phyloP scores from a whole-genome alignment of 305 asterid genomes.

The Coffea humblotiana region DNA sequence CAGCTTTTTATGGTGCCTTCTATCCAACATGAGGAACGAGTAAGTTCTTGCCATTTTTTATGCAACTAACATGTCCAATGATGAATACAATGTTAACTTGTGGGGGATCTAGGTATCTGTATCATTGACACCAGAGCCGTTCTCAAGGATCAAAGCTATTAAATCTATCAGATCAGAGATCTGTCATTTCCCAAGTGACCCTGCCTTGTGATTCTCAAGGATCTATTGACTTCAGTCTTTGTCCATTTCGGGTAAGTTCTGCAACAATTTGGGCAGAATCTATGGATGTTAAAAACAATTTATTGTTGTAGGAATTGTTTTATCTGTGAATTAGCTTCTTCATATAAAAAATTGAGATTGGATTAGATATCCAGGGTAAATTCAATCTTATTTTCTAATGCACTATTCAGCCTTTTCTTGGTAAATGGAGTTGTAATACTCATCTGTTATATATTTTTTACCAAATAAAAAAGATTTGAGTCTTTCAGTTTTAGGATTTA shows the following conservation, averaged over 20 bases:
- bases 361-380: not conserved
- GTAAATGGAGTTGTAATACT: not conserved
- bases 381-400: not conserved
- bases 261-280: not conserved
- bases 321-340: not conserved
- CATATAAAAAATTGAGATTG: not conserved
- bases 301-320: not conserved
- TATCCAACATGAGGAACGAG: constrained; percentile 73
- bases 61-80: constrained; percentile 12
- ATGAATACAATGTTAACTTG: constrained; percentile 20
- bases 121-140: constrained; percentile 77
- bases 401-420: not conserved
- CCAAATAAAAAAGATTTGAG: not conserved
- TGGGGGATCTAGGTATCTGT: constrained; percentile 52
- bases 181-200: constrained; percentile 75
- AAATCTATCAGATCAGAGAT: constrained; percentile 56
- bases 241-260: constrained; percentile 81
- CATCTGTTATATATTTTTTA: not conserved
- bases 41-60: constrained; percentile 32
- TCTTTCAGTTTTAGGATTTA: not conserved
- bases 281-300: not conserved
- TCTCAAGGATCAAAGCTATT: constrained; percentile 63
- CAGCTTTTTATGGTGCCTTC: constrained; percentile 78
- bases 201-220: constrained; percentile 94
- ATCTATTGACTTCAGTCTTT: constrained; percentile 79